Percentiles rank a stretch among this genome's conserved stretches.
Conservation (phyloP, 2,329 filamentous ascomycete species). For the Xylariaceae sp. region DNA sequence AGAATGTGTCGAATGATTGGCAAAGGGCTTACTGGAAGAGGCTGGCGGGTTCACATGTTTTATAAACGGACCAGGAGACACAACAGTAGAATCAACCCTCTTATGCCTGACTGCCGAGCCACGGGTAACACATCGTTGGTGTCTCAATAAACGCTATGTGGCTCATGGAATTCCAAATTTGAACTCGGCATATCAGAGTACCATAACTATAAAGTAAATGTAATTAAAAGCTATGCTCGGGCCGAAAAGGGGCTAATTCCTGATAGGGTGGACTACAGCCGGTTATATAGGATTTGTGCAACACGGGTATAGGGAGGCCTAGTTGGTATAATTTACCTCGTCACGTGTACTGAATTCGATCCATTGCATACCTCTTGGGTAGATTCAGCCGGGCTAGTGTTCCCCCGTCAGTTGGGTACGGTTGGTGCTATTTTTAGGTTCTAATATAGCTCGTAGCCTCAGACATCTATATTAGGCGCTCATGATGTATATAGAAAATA, state of each 20-base stretch:
- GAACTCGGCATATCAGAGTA: neutral
- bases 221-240: neutral
- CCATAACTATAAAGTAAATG: neutral
- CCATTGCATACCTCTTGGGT: neutral
- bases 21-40: constrained; percentile 5
- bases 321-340: neutral
- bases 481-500: no score
- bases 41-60: constrained; percentile 4
- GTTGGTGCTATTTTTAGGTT: neutral
- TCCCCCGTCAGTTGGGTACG: neutral
- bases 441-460: neutral
- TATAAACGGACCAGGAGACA: constrained; percentile 18
- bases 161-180: neutral
- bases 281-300: neutral
- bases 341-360: neutral
- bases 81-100: neutral
- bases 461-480: no score
- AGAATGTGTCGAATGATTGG: constrained; percentile 10
- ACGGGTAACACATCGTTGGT: neutral
- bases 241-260: neutral
- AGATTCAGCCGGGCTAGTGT: neutral
- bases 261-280: neutral
- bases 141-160: neutral
- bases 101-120: constrained; percentile 24
- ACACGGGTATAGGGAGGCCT: neutral